Conservation (phyloP, 495 filamentous ascomycete species). For the Mytilinidion resinicola region DNA sequence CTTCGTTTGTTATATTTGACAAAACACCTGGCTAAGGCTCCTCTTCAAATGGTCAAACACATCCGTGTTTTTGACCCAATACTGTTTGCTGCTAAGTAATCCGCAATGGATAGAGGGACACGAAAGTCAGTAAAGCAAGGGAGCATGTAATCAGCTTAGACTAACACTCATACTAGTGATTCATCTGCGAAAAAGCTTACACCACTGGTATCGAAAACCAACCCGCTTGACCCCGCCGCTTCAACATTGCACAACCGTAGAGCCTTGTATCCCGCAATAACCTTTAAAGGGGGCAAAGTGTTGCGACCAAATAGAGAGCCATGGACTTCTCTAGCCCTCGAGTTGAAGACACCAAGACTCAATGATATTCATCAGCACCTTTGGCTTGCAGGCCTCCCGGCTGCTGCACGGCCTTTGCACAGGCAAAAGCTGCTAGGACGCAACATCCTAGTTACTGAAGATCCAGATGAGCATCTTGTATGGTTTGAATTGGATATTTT, state of each 20-base stretch:
- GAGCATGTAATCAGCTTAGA: no score
- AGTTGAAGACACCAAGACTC: constrained; percentile 10
- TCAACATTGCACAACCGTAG: neutral
- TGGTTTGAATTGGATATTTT: constrained; percentile 6
- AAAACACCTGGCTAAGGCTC: no score
- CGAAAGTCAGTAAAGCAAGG: no score
- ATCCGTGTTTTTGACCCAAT: no score
- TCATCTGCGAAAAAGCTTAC: neutral
- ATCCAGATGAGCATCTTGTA: constrained; percentile 13
- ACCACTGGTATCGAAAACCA: constrained; percentile 5
- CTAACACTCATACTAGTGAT: neutral
- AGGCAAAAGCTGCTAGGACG: constrained; percentile 6
- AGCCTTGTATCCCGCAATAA: neutral
- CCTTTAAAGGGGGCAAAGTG: neutral
- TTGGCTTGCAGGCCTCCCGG: constrained; percentile 19
- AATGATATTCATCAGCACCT: constrained; percentile 13
- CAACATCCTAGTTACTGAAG: constrained; percentile 14
- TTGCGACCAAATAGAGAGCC: neutral
- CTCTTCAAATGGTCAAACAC: no score
- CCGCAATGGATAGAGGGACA: no score
- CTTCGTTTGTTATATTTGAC: no score
- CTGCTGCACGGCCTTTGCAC: constrained; percentile 10
- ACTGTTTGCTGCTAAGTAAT: no score
- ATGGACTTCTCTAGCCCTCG: neutral
- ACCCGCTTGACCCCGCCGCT: no score